Base-by-base conservation (phyloP, 805 yeast genomes). In the Metschnikowia hibisci region DNA sequence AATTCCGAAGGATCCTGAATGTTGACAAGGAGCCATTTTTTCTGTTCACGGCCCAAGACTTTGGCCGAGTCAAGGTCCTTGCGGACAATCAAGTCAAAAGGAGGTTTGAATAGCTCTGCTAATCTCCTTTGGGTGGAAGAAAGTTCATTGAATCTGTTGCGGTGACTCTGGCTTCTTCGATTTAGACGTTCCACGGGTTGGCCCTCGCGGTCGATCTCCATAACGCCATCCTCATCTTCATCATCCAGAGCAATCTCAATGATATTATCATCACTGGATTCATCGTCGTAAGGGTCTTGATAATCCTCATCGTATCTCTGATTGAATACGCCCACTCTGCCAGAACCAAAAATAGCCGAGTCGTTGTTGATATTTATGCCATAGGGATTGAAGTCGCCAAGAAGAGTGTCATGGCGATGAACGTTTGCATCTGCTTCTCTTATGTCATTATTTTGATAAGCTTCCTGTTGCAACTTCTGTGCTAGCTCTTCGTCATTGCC, bases 31-130 rank as follows among this genome's bases (percentile, higher is more conserved):
- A 93, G 74, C 96, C 97, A 90, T 63, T 83, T 87, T 41, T 78
- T 69, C 45, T 70, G 73, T 26, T 62, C 64, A 44, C 82, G 74
- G 2, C 95, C 97, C 47, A 73, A 71, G 2, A 55, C 50, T 52
- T 82, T 86, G 2, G 98, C 98, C 5, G 71, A 68, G 32, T 87
- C 93, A n/a, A 93, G 61, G 42, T 77, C 78, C 13, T 80, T 50
- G 51, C 76, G 80, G 15, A 81, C 73, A 56, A 93, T 88, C 27
- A 93, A 67, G 53, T 91, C 97, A 67, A 87, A 91, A 0, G 99
- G 99, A 0, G 99, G 98, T 48, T 91, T 74, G 63, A 91, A 93
- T 23, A 93, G 69, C 48, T 76, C 76, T 4, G 96, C 97, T 37
- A 93, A 68, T 39, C 95, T 71, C 50, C 80, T 73, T 63, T 78